A percentile compares a stretch with the other conserved stretches of the same genome.
phyloP scores from a whole-genome alignment of 352 stramenopile genomes.

The Phytophthora pisi region DNA sequence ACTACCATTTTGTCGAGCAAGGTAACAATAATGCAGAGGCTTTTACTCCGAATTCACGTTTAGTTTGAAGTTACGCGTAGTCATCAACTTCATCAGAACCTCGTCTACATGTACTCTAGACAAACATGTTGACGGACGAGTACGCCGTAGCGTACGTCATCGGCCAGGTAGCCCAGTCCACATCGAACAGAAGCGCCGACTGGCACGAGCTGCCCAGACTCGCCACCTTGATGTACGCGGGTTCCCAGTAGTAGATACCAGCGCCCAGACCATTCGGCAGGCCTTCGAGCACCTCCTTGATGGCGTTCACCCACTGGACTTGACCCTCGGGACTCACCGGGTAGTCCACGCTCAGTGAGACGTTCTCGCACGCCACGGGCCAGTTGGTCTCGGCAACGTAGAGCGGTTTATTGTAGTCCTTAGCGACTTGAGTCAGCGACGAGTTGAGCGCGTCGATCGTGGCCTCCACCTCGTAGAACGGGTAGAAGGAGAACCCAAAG shows the following conservation, averaged over 20 bases:
- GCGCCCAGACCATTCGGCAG: constrained; percentile 30
- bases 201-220: constrained; percentile 37
- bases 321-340: constrained; percentile 33
- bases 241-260: constrained; percentile 46
- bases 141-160: constrained; percentile 37
- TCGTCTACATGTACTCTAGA: not conserved
- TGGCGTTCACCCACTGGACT: constrained; percentile 33
- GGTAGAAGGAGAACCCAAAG: constrained; percentile 45
- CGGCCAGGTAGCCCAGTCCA: constrained; percentile 33
- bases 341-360: constrained; percentile 32
- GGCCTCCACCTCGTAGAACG: constrained; percentile 25
- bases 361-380: constrained; percentile 25
- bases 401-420: constrained; percentile 32
- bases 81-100: no score
- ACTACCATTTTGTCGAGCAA: no score
- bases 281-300: constrained; percentile 30
- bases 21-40: no score
- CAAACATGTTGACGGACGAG: constrained; percentile 28
- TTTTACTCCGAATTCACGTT: no score
- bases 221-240: constrained; percentile 26
- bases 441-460: constrained; percentile 23
- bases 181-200: constrained; percentile 40
- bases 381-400: constrained; percentile 45
- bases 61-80: no score
- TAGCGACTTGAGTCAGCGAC: no score